Base-by-base conservation (phyloP, 441 rosid species). In the Sinapis alba region DNA sequence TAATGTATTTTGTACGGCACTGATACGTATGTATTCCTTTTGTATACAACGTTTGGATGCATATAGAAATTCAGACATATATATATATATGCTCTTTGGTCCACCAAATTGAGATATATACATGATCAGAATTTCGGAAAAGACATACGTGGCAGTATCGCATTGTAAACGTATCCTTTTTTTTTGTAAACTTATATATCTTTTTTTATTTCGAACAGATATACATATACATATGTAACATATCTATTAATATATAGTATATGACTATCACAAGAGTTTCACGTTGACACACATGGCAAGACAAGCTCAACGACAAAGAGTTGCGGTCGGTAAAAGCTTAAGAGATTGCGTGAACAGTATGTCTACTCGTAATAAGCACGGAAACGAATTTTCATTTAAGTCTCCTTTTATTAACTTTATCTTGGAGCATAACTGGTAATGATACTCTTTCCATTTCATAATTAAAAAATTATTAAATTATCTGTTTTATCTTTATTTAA, bases 321-420 rank as follows among this genome's bases (percentile, higher is more conserved):
- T 13, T 61, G 34, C 69, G 74, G 79, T 75, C 47, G 57, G 57
- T 64, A 68, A 68, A 50, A 16, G 23, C 43, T 61, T 61, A 34
- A 53, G 63, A 75, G 79, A 53, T 75, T 75, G 58, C 74, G 79
- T 75, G 79, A 75, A 51, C 64, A n/a, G 51, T 36, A 27, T 62
- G 58, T 36, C 62, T 24, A 61, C 38, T 61, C 57, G 47, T 34
- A 38, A 50, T 21, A 60, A 16, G n/a, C 45, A 38, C 45, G 45
- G 45, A 38, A 38, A 12, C 45, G 30, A 18, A 30, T 59, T 45
- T 45, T 61, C 10, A 18, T n/a, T 27, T 8, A 56, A 57, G 12
- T 10, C 45, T 73, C 16, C 15, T 21, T 34, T n/a, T 38, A 38
- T 6, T 15, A 19, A 63, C 41, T 63, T 21, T 53, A 15, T 45